A percentile compares a stretch with the other conserved stretches of the same genome.
Conservation (phyloP, 805 yeast species). For the Pichia kluyveri region DNA sequence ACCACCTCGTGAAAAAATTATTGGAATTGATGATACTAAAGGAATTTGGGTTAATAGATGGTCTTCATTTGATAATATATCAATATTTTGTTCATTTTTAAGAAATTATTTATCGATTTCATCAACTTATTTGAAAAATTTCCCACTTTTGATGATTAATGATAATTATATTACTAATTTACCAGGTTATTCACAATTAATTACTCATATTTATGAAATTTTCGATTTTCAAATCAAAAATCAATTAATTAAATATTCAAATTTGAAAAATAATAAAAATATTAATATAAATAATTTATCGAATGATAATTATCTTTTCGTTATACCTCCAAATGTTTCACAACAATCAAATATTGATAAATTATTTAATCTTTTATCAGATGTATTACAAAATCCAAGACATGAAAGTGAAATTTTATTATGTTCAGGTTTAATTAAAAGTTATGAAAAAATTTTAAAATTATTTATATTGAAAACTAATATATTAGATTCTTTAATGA, state of each 20-base stretch:
- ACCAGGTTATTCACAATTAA: constrained; percentile 39
- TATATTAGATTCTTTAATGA: constrained; percentile 16
- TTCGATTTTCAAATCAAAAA: constrained; percentile 17
- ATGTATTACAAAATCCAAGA: constrained; percentile 24
- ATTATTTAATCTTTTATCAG: constrained; percentile 28
- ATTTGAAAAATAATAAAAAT: background rate
- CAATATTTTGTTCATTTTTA: constrained; percentile 51
- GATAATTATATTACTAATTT: constrained; percentile 16
- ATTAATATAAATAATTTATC: constrained; percentile 1
- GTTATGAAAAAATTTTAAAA: constrained; percentile 19
- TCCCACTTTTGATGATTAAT: constrained; percentile 7
- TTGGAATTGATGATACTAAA: constrained; percentile 46
- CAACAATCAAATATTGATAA: constrained; percentile 22
- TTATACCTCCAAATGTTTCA: constrained; percentile 7
- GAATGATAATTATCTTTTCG: background rate
- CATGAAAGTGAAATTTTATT: constrained; percentile 22
- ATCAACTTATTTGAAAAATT: constrained; percentile 15
- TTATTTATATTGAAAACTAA: constrained; percentile 17
- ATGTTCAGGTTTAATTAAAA: constrained; percentile 14
- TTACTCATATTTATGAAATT: constrained; percentile 38
- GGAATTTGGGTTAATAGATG: constrained; percentile 59
- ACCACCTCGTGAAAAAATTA: constrained; percentile 30
- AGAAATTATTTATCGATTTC: constrained; percentile 42
- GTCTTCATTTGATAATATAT: constrained; percentile 43
- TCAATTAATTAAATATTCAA: constrained; percentile 1